phyloP scores from a whole-genome alignment of 139 green algal genomes.

The Parachlorella kessleri region DNA sequence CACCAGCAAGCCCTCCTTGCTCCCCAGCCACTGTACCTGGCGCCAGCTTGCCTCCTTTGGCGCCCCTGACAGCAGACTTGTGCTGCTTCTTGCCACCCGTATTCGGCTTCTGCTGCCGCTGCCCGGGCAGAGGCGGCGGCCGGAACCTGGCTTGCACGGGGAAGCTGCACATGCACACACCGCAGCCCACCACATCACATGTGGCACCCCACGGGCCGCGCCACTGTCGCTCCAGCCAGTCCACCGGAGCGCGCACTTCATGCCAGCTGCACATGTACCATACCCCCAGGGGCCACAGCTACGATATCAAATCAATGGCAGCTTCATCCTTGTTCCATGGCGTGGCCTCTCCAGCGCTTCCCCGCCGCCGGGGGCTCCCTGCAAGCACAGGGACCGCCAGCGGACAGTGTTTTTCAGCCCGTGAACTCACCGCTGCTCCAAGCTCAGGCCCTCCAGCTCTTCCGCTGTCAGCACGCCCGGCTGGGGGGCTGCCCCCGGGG shows the following conservation, averaged over 20 bases:
- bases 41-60: slow-evolving; percentile 34
- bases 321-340: not conserved
- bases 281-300: no score
- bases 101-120: slow-evolving; percentile 14
- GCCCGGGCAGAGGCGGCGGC: slow-evolving; percentile 14
- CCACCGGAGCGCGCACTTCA: not conserved
- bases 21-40: no score
- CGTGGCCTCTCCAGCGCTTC: not conserved
- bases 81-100: slow-evolving; percentile 19
- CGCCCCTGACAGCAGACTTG: slow-evolving; percentile 3
- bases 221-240: not conserved
- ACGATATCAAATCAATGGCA: not conserved
- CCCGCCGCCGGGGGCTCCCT: not conserved
- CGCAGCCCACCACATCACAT: not conserved
- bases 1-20: no score
- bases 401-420: not conserved
- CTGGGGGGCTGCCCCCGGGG: not conserved
- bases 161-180: not conserved
- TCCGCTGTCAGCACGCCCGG: slow-evolving; percentile 13
- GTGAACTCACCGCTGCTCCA: slow-evolving; percentile 9
- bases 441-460: slow-evolving; percentile 24
- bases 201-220: not conserved
- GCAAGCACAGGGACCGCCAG: no score
- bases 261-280: not conserved
- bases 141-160: slow-evolving; percentile 13